Conservation (phyloP, 148 eudicot genomes). For the Cornus florida region DNA sequence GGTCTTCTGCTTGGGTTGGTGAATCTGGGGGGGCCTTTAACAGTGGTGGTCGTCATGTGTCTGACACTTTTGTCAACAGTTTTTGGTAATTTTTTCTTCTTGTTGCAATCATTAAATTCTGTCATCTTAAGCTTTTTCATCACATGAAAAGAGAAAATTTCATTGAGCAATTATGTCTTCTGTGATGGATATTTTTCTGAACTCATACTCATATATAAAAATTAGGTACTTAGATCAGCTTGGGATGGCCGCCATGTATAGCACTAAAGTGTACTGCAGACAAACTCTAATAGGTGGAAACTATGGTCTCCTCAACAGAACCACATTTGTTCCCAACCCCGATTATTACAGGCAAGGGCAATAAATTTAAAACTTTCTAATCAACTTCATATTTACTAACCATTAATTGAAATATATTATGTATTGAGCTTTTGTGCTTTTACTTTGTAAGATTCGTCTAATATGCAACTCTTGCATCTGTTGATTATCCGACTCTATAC, state of each 20-base stretch:
- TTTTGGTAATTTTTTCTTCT: slow-evolving; percentile 61
- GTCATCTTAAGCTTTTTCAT: not conserved
- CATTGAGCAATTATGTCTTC: not conserved
- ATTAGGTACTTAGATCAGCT: slow-evolving; percentile 86
- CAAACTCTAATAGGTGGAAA: slow-evolving; percentile 86
- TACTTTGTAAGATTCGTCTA: not conserved
- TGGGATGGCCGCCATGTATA: slow-evolving; percentile 71
- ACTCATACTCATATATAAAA: slow-evolving; percentile 6
- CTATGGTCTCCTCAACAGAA: slow-evolving; percentile 68
- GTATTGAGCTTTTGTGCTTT: not conserved
- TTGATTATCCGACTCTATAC: slow-evolving; percentile 9
- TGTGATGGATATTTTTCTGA: not conserved
- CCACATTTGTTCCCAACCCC: slow-evolving; percentile 76
- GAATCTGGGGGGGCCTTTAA: slow-evolving; percentile 96
- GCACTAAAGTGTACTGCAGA: slow-evolving; percentile 82
- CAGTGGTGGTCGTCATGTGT: slow-evolving; percentile 74
- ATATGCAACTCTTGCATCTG: slow-evolving; percentile 4
- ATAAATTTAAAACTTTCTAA: not conserved
- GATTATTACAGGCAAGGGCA: slow-evolving; percentile 76
- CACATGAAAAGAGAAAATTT: not conserved
- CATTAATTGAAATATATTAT: not conserved
- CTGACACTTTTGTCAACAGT: slow-evolving; percentile 74
- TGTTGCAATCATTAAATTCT: not conserved
- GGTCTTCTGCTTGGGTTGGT: slow-evolving; percentile 97
- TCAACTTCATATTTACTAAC: not conserved